Evolutionary conservation across 1,284 basidiomycete species (phyloP).

Genomic region (Cystobasidiaceae sp.): DNA sequence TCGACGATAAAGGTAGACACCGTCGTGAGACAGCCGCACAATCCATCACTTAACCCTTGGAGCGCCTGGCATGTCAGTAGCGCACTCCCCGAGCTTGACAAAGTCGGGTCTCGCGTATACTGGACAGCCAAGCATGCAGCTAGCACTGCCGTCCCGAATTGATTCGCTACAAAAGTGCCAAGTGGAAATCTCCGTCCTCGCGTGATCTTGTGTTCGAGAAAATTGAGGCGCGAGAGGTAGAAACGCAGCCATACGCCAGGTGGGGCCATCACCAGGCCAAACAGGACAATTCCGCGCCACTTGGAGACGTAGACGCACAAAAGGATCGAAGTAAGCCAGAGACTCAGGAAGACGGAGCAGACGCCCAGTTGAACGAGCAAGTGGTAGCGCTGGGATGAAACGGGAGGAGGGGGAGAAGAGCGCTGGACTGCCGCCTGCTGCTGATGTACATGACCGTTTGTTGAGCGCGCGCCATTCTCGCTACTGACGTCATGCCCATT

Average conservation of each 20-base stretch:
- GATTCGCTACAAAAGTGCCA: slow-evolving; percentile 83
- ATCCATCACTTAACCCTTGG: slow-evolving; percentile 79
- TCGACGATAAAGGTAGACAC: slow-evolving; percentile 91
- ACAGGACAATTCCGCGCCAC: slow-evolving; percentile 73
- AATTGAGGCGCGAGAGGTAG: slow-evolving; percentile 68
- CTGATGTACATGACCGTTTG: too few species aligned
- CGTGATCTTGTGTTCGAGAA: slow-evolving; percentile 9
- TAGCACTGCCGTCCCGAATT: slow-evolving; percentile 70
- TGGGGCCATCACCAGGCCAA: slow-evolving; percentile 83
- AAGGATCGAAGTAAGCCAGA: slow-evolving; percentile 44
- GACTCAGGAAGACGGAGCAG: slow-evolving; percentile 44
- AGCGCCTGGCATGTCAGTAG: slow-evolving; percentile 59
- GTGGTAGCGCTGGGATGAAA: too few species aligned
- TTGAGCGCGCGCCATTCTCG: too few species aligned
- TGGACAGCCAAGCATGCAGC: slow-evolving; percentile 67
- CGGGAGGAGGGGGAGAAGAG: too few species aligned
- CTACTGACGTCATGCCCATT: too few species aligned
- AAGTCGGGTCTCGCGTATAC: slow-evolving; percentile 49
- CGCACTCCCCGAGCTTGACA: too few species aligned
- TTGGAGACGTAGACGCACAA: slow-evolving; percentile 47
- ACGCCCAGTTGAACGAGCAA: slow-evolving; percentile 55
- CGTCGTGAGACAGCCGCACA: slow-evolving; percentile 91
- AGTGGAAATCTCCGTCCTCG: too few species aligned
- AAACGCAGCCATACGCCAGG: slow-evolving; percentile 84
- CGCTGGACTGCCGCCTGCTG: too few species aligned